Conservation (phyloP, 2,329 filamentous ascomycete species). For the Cladosporium sp. region DNA sequence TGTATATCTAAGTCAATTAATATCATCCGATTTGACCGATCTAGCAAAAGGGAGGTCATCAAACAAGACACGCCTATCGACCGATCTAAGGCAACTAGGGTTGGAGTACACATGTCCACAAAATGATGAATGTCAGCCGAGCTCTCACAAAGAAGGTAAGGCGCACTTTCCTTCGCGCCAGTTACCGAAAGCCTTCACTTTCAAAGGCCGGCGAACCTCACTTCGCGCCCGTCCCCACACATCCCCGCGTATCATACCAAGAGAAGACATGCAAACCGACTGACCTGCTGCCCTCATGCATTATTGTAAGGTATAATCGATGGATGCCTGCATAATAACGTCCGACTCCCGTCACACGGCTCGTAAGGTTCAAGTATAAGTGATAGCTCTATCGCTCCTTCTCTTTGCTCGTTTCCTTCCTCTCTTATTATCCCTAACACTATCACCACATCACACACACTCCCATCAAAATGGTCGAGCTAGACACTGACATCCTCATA, state of each 20-base stretch:
- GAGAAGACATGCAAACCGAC: background rate
- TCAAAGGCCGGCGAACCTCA: conserved; percentile 5
- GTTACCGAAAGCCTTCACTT: background rate
- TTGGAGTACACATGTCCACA: background rate
- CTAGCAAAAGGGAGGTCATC: too few species aligned
- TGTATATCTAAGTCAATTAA: too few species aligned
- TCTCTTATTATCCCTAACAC: background rate
- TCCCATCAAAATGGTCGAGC: conserved; percentile 30
- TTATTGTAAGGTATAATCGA: background rate
- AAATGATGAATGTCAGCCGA: conserved; percentile 1
- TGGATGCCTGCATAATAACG: background rate
- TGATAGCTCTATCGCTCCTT: background rate
- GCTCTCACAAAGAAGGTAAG: background rate
- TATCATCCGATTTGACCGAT: too few species aligned
- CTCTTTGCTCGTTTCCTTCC: background rate
- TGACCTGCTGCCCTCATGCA: background rate
- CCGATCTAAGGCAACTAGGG: background rate
- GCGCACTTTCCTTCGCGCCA: conserved; percentile 1
- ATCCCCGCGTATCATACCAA: background rate
- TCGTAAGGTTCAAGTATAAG: background rate
- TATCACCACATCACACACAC: background rate
- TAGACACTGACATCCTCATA: conserved; percentile 50
- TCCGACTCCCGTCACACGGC: background rate
- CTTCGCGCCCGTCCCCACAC: conserved; percentile 4
- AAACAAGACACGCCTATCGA: too few species aligned